These are phyloP conservation scores for Magnaporthiopsis incrustans DNA, from an alignment of 2,329 filamentous ascomycete species.

Conservation along the genomic window DNA sequence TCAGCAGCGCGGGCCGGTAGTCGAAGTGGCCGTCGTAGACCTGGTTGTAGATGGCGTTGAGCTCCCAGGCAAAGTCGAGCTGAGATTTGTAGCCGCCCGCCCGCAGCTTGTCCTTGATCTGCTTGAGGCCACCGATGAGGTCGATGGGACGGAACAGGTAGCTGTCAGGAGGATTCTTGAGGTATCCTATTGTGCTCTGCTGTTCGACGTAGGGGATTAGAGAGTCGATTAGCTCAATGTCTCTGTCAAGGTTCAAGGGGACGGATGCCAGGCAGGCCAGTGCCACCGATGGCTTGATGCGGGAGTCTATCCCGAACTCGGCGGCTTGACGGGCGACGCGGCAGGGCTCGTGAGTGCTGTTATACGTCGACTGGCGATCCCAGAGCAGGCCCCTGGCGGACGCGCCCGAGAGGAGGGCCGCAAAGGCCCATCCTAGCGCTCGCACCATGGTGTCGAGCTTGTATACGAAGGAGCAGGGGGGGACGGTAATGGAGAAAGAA, in stretches of 20 bases:
- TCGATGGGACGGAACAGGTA: conserved; percentile 32
- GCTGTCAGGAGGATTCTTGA: conserved; percentile 28
- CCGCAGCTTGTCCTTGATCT: conserved; percentile 23
- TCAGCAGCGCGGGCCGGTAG: conserved; percentile 21
- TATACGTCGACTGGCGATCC: conserved; percentile 2
- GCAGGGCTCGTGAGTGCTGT: conserved; percentile 10
- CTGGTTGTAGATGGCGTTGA: conserved; percentile 23
- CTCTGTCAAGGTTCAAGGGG: conserved; percentile 35
- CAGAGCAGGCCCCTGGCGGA: background rate
- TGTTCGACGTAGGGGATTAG: conserved; percentile 35
- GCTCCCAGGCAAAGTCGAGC: conserved; percentile 27
- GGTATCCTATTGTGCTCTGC: conserved; percentile 32
- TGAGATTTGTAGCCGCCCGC: conserved; percentile 24
- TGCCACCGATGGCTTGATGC: conserved; percentile 14
- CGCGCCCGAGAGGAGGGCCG: background rate
- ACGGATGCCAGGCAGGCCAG: conserved; percentile 34
- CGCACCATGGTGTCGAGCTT: background rate
- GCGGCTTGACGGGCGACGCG: conserved; percentile 4
- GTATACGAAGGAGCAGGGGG: background rate
- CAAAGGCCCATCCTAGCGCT: background rate
- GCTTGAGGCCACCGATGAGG: conserved; percentile 20
- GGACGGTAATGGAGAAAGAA: background rate
- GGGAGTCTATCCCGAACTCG: conserved; percentile 1
- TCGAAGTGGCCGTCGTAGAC: conserved; percentile 27
- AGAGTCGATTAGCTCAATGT: conserved; percentile 33